These are phyloP conservation scores for Yarrowia sp. DNA, from an alignment of 805 yeast species.

Conservation along the genomic window DNA sequence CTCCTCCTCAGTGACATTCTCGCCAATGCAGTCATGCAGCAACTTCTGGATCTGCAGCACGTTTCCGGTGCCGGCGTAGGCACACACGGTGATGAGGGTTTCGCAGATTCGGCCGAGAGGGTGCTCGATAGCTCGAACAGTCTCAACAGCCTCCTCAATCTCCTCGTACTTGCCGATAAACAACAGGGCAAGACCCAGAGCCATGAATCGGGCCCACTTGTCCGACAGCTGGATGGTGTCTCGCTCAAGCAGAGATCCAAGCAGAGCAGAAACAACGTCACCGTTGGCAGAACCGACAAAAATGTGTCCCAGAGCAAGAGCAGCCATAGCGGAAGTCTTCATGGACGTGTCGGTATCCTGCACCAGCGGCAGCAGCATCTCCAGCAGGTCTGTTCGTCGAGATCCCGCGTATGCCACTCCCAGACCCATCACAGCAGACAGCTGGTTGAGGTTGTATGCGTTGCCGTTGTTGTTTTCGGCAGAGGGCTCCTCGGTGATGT, in stretches of 20 bases:
- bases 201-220: slow-evolving; percentile 86
- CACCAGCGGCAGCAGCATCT: slow-evolving; percentile 74
- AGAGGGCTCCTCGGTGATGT: slow-evolving; percentile 61
- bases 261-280: slow-evolving; percentile 85
- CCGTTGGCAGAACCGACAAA: slow-evolving; percentile 96
- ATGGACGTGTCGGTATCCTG: slow-evolving; percentile 71
- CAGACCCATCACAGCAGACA: slow-evolving; percentile 84
- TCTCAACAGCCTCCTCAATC: slow-evolving; percentile 85
- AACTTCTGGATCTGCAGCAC: slow-evolving; percentile 90
- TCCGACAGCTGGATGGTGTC: slow-evolving; percentile 71
- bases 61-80: slow-evolving; percentile 97
- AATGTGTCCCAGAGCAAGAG: slow-evolving; percentile 88
- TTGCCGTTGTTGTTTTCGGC: slow-evolving; percentile 37
- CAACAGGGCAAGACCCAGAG: slow-evolving; percentile 85
- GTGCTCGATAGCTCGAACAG: slow-evolving; percentile 91
- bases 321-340: slow-evolving; percentile 81
- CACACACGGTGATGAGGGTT: slow-evolving; percentile 86
- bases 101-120: slow-evolving; percentile 87
- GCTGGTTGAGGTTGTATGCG: slow-evolving; percentile 41
- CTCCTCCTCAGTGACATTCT: slow-evolving; percentile 48
- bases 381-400: slow-evolving; percentile 76
- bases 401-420: slow-evolving; percentile 96
- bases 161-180: slow-evolving; percentile 93
- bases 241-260: slow-evolving; percentile 87
- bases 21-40: slow-evolving; percentile 75